Percentiles rank a stretch among this genome's conserved stretches.
Conservation (phyloP, 169 alveolate genomes). For the Plasmodium reichenowi region DNA sequence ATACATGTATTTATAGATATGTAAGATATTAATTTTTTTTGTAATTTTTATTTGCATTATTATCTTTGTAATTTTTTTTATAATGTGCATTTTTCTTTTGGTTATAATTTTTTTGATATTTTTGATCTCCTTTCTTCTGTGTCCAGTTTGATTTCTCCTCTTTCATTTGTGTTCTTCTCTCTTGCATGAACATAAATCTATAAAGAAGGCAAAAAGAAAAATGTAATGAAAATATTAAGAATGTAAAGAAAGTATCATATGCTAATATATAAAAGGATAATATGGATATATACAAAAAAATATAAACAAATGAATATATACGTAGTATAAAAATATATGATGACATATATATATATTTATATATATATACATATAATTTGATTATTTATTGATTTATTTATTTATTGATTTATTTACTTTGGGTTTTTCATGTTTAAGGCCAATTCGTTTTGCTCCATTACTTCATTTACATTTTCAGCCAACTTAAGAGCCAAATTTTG, state of each 20-base stretch:
- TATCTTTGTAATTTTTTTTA: conserved; percentile 65
- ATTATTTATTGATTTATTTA: not conserved
- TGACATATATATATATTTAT: not conserved
- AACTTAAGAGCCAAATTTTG: conserved; percentile 88
- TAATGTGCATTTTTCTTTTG: conserved; percentile 50
- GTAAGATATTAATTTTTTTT: conserved; percentile 18
- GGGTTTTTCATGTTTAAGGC: conserved; percentile 91
- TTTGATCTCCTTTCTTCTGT: conserved; percentile 53
- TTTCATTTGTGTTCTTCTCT: conserved; percentile 52
- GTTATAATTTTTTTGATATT: conserved; percentile 50
- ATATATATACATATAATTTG: not conserved
- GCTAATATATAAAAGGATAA: not conserved
- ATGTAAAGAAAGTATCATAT: too few relatives aligned
- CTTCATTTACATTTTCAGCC: conserved; percentile 88
- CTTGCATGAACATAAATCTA: conserved; percentile 71
- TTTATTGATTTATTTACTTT: conserved; percentile 82
- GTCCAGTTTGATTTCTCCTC: conserved; percentile 66
- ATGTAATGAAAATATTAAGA: not conserved
- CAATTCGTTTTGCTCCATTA: conserved; percentile 91
- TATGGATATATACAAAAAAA: not conserved
- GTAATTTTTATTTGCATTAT: conserved; percentile 16
- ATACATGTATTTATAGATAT: conserved; percentile 7
- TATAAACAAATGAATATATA: not conserved
- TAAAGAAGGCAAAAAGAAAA: not conserved
- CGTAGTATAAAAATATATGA: not conserved